Base-by-base conservation (phyloP, 228 moss, liverwort and hornwort genomes). In the Sphagnum magellanicum region DNA sequence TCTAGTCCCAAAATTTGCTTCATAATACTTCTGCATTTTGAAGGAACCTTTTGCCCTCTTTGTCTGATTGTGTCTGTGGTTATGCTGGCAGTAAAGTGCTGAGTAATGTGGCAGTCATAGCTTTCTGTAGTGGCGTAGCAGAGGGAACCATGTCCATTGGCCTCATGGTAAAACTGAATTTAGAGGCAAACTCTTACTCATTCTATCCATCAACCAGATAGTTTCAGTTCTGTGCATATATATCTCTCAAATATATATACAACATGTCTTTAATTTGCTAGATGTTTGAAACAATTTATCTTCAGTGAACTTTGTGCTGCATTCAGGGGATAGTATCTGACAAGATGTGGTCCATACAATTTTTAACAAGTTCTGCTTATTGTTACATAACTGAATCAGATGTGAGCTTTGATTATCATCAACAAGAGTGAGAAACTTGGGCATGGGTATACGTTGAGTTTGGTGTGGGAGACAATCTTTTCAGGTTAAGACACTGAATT, bases 61-160 rank as follows among this genome's bases (percentile, higher is more conserved):
- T 65, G 14, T 64, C 17, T 11, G 10, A 16, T 32, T 64, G 8
- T 10, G 11, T 17, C 5, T 13, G 14, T 67, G 51, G 16, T 10
- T 51, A 9, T 64, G 63, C 32, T 60, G 55, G 49, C 73, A 77
- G 77, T 52, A 59, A 69, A 51, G 13, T 73, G 63, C 60, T 73
- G 32, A 77, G 51, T 50, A 62, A 50, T 14, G 58, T 73, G 16
- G 68, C 77, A 10, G 50, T 63, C 16, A 73, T 77, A n/a, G 77
- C 73, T 10, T 77, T 77, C 60, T 63, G 73, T 63, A 63, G 59
- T 57, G 69, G 67, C 32, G 50, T 77, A 12, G 52, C 68, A 48
- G 77, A 73, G 49, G 64, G 73, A 48, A 52, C 50, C 10, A 11
- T 73, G 6, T 61, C 52, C 58, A 59, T 53, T 16, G 63, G 73